Conservation (phyloP, 2,329 filamentous ascomycete genomes). For the Fusarium decemcellulare region DNA sequence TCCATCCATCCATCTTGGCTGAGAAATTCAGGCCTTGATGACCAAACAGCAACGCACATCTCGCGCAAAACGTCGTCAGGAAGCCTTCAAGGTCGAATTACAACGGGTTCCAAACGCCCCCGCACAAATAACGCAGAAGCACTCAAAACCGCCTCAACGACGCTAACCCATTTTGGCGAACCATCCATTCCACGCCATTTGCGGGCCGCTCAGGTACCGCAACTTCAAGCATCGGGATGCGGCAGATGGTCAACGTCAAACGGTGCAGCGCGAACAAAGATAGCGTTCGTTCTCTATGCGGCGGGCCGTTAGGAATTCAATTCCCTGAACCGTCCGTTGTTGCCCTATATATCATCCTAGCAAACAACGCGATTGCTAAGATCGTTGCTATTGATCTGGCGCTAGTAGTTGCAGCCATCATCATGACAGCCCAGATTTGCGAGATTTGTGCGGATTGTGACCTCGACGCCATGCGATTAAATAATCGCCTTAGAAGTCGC, state of each 20-base stretch:
- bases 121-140: constrained; percentile 11
- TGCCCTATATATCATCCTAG: neutral
- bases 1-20: constrained; percentile 9
- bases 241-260: neutral
- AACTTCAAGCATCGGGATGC: constrained; percentile 3
- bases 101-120: neutral
- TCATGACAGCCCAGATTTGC: constrained; percentile 42
- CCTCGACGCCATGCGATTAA: constrained; percentile 33
- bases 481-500: constrained; percentile 25
- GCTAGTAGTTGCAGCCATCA: constrained; percentile 28
- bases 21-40: neutral
- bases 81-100: neutral
- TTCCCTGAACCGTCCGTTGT: neutral
- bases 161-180: constrained; percentile 19
- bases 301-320: neutral
- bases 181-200: neutral
- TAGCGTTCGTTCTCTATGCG: neutral
- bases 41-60: constrained; percentile 9
- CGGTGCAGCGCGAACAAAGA: neutral
- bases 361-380: neutral
- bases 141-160: constrained; percentile 4
- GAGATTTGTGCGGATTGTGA: constrained; percentile 56
- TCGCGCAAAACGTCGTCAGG: constrained; percentile 1
- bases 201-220: constrained; percentile 5
- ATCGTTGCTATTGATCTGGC: constrained; percentile 7